Evolutionary conservation across 768 basidiomycete genomes (phyloP).

Genomic region (Panus rudis): DNA sequence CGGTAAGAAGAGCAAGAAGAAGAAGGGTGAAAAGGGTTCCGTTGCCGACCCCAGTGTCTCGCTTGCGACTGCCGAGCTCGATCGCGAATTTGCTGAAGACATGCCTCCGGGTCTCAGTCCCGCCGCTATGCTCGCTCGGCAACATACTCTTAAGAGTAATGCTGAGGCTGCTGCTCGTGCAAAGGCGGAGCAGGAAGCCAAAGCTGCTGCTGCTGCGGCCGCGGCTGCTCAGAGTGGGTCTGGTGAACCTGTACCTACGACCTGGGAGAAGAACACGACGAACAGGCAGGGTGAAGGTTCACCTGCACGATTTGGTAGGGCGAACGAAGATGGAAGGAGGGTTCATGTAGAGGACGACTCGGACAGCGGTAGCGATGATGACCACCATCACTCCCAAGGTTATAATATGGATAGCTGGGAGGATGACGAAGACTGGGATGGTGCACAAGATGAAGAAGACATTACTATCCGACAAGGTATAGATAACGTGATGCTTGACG

Average conservation of each 20-base stretch:
- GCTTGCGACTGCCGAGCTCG: conserved; percentile 80
- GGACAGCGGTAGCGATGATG: conserved; percentile 33
- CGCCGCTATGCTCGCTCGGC: conserved; percentile 82
- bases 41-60: conserved; percentile 68
- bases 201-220: conserved; percentile 32
- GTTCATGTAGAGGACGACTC: conserved; percentile 66
- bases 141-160: conserved; percentile 87
- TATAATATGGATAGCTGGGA: conserved; percentile 55
- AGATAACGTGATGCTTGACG: conserved; percentile 42
- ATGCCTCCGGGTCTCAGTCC: conserved; percentile 75
- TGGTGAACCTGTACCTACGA: conserved; percentile 33
- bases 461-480: conserved; percentile 62
- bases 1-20: conserved; percentile 42
- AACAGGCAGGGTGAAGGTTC: conserved; percentile 43
- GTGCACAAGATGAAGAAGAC: conserved; percentile 63
- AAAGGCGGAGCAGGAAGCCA: conserved; percentile 51
- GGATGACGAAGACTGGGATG: conserved; percentile 74
- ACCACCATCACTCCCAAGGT: conserved; percentile 30
- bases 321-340: conserved; percentile 61
- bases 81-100: conserved; percentile 64
- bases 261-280: conserved; percentile 82
- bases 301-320: conserved; percentile 31
- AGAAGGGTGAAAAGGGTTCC: conserved; percentile 54
- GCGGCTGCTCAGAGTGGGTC: conserved; percentile 27
- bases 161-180: conserved; percentile 69